Evolutionary conservation across 768 basidiomycete species (phyloP), one percentile per base, ranked within the genome.

Genomic region (Leucosporidium yakuticum): DNA sequence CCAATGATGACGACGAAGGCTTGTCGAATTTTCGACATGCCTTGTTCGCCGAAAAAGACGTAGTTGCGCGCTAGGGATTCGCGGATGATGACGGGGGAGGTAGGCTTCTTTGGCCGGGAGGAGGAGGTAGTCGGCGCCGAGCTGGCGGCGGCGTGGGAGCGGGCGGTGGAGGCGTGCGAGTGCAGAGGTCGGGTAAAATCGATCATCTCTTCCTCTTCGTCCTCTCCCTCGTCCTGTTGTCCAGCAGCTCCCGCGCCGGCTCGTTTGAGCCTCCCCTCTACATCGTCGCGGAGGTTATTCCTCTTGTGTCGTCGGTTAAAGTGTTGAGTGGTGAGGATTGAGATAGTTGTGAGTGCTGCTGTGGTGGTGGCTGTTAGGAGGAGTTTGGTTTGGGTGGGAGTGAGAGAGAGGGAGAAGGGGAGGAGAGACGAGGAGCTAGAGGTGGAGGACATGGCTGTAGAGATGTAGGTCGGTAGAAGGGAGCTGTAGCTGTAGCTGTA

Each of bases 31-130:
- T 85, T 87, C 15, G 80, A 77, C 90, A 97, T 95, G 50, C 85
- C 85, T 47, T 91, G 89, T 39, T 94, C 89, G 0, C 91, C 92
- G 62, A 98, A 88, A 80, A 98, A 97, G 14, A 89, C 87, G 74
- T 95, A 96, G 79, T 97, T 97, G 51, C 96, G 81, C 5, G 95
- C 88, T 56, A 99, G 83, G 78, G 96, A 88, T 76, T 99, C 94
- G 60, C 86, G 83, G 64, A 96, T 84, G 60, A 99, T 83, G 36
- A 84, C 85, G 77, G 97, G 93, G 62, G 64, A 68, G 65, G 71
- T 69, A 44, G 59, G 59, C 50, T 64, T 60, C 49, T 51, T 68
- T 19, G 44, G 14, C 27, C 27, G 20, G 53, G 53, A 27, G 14
- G 53, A 53, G n/a, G 31, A 31, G 25, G 15, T 29, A 7, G n/a